A percentile compares a stretch with the other conserved stretches of the same genome.
Conservation (phyloP, 768 basidiomycete genomes). For the Tulasnella sp. region DNA sequence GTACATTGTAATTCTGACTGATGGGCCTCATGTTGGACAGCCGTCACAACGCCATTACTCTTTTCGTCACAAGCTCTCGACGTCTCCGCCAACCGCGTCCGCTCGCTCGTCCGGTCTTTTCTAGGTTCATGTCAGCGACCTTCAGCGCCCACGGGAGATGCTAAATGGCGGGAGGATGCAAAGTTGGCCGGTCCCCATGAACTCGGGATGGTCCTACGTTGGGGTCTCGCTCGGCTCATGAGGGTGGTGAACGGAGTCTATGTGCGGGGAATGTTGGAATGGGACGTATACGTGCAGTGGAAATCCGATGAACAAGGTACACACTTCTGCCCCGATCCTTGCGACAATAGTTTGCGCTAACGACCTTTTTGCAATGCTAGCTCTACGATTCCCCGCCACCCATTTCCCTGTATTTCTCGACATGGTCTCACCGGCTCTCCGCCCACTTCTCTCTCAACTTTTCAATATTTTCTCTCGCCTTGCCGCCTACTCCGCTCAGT, state of each 20-base stretch:
- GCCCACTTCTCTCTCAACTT: slow-evolving; percentile 65
- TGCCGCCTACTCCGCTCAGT: slow-evolving; percentile 78
- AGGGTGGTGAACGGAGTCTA: slow-evolving; percentile 69
- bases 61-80: slow-evolving; percentile 90
- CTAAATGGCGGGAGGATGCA: slow-evolving; percentile 76
- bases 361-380: slow-evolving; percentile 32
- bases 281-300: slow-evolving; percentile 84
- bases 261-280: slow-evolving; percentile 80
- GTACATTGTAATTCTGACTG: background rate
- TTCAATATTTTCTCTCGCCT: slow-evolving; percentile 82
- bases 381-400: slow-evolving; percentile 58
- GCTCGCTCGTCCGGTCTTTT: slow-evolving; percentile 78
- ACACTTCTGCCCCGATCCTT: slow-evolving; percentile 42
- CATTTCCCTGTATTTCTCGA: slow-evolving; percentile 72
- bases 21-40: slow-evolving; percentile 38
- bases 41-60: slow-evolving; percentile 84
- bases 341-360: slow-evolving; percentile 37
- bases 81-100: slow-evolving; percentile 71
- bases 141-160: slow-evolving; percentile 38
- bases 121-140: slow-evolving; percentile 46
- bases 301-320: slow-evolving; percentile 79
- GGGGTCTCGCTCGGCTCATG: slow-evolving; percentile 84
- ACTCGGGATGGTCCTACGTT: slow-evolving; percentile 88
- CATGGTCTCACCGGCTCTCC: slow-evolving; percentile 53
- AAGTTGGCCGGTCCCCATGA: slow-evolving; percentile 84